Percentiles rank a stretch among this genome's conserved stretches.
Conservation (phyloP, 2,329 filamentous ascomycete genomes). For the Aspergillus melleus region DNA sequence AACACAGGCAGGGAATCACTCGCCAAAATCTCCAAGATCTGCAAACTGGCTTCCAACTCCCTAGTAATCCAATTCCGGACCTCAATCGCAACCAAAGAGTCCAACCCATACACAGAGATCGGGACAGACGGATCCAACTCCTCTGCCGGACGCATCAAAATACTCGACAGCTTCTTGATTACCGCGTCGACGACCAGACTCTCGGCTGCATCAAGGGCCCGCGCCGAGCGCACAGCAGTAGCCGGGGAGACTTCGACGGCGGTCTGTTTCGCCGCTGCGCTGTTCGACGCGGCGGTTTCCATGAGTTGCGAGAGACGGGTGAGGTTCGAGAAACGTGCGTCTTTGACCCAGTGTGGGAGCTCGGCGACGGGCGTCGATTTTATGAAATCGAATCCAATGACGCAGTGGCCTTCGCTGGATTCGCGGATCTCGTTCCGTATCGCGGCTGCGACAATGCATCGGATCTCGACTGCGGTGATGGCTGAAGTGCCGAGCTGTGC, state of each 20-base stretch:
- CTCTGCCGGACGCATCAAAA: conserved; percentile 42
- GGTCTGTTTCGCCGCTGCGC: neutral
- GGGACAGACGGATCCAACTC: conserved; percentile 22
- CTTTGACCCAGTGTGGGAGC: conserved; percentile 52
- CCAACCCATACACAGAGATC: conserved; percentile 25
- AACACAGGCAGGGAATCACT: conserved; percentile 26
- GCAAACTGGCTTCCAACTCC: conserved; percentile 30
- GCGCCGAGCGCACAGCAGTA: conserved; percentile 23
- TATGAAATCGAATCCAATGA: neutral
- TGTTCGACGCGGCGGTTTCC: conserved; percentile 13
- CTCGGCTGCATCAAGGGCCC: conserved; percentile 37
- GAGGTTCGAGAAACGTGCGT: conserved; percentile 50
- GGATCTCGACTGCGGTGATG: neutral
- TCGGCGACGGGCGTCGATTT: neutral
- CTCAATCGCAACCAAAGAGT: conserved; percentile 31
- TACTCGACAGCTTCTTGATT: conserved; percentile 49
- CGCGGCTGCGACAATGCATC: neutral
- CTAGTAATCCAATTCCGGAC: conserved; percentile 30
- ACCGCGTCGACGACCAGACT: conserved; percentile 47
- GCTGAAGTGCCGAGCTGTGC: neutral
- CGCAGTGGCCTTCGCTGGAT: neutral
- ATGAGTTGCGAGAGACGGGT: conserved; percentile 38
- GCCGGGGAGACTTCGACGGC: neutral
- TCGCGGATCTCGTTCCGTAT: neutral
- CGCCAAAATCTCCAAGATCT: conserved; percentile 30